phyloP scores from a whole-genome alignment of 2,329 filamentous ascomycete species.

The Aspergillus sp. region DNA sequence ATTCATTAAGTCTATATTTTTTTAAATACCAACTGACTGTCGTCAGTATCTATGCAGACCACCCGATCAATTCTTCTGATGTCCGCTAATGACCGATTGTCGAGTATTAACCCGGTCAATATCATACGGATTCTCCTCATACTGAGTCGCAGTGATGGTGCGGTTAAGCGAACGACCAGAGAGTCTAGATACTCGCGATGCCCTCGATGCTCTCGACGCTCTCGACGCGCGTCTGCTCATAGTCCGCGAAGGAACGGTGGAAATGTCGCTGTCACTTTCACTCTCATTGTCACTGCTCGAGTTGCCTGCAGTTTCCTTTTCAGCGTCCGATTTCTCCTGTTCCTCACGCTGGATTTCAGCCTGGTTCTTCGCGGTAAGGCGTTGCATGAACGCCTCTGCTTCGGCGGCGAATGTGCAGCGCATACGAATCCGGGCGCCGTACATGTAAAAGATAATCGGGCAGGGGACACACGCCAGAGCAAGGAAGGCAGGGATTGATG shows the following conservation, averaged over 20 bases:
- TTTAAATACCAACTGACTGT: no score
- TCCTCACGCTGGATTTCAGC: slow-evolving; percentile 5
- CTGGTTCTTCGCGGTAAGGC: slow-evolving; percentile 16
- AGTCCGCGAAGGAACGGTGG: slow-evolving; percentile 13
- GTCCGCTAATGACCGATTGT: slow-evolving; percentile 15
- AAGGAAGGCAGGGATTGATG: slow-evolving; percentile 40
- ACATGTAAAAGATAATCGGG: slow-evolving; percentile 37
- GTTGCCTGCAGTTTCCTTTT: neutral
- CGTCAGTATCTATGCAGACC: no score
- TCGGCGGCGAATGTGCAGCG: slow-evolving; percentile 34
- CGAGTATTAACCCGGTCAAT: slow-evolving; percentile 20
- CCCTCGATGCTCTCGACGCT: slow-evolving; percentile 8
- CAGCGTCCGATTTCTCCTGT: slow-evolving; percentile 2
- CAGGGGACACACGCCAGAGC: slow-evolving; percentile 37
- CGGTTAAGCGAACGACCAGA: slow-evolving; percentile 11
- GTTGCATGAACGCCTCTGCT: slow-evolving; percentile 24
- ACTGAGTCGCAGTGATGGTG: slow-evolving; percentile 13
- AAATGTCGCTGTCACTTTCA: slow-evolving; percentile 9
- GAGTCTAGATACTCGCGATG: slow-evolving; percentile 9
- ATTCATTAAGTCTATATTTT: no score
- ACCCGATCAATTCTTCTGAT: neutral
- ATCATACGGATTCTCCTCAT: slow-evolving; percentile 22
- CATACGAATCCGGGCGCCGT: slow-evolving; percentile 30
- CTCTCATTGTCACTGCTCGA: slow-evolving; percentile 4
- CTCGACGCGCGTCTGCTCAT: slow-evolving; percentile 10